Base-by-base conservation (phyloP, 768 basidiomycete species). In the Daedaleopsis nitida region DNA sequence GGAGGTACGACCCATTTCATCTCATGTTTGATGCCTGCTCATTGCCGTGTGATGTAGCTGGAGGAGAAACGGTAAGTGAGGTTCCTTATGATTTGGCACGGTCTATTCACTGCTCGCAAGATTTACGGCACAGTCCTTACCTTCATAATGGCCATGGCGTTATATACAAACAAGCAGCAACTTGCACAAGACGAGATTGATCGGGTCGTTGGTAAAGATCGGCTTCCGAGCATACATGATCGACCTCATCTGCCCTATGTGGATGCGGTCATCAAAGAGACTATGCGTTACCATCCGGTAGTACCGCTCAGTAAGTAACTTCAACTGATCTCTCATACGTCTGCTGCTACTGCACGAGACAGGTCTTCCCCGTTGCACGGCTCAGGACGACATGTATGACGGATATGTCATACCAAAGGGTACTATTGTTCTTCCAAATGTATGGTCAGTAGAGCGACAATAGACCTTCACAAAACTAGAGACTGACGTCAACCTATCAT, bases 111-210 rank as follows among this genome's bases (percentile, higher is more conserved):
- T 45, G 27, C 27, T n/a, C 10, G 14, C 1, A 35, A 72, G 66
- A 72, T 71, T 1, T 62, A 67, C 2, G 64, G 71, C 5, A 66
- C 72, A 3, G 55, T 73, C 17, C 63, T 66, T 3, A 66, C 72
- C 16, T 72, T 75, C 63, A 70, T 76, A 38, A 66, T 75, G 23
- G 74, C 72, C 0, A 75, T 76, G 74, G 66, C 69, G 5, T 70
- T 75, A 58, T 70, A 75, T 63, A 77, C 75, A 45, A 63, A 66
- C 1, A 57, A 67, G 34, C 68, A 66, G 27, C 34, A 55, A 5
- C 52, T 38, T 21, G 73, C 69, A 3, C 73, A 72, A 47, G 64
- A 45, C 1, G 72, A 74, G 57, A 55, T 74, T 45, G 73, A 74
- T 57, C 24, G 27, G 0, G 63, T 72, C 4, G 43, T 73, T 3